A percentile compares a stretch with the other conserved stretches of the same genome.
Conservation (phyloP, 2,329 filamentous ascomycete genomes). For the Fusarium lateritium region DNA sequence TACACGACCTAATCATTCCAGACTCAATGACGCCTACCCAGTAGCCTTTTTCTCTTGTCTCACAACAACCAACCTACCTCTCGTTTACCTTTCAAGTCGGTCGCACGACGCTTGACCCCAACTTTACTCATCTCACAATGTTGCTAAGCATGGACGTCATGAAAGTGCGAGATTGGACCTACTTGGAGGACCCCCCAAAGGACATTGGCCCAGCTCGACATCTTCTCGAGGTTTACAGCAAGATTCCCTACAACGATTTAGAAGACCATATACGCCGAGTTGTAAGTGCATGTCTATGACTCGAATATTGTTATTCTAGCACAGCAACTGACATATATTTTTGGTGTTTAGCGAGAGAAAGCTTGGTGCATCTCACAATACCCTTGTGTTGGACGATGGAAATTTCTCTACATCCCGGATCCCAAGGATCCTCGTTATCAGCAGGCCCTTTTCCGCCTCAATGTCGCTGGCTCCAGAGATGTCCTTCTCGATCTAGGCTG, state of each 20-base stretch:
- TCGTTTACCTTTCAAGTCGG: slow-evolving; percentile 4
- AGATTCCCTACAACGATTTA: slow-evolving; percentile 54
- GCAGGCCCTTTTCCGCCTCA: slow-evolving; percentile 60
- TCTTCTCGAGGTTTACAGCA: slow-evolving; percentile 58
- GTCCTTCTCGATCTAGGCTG: slow-evolving; percentile 66
- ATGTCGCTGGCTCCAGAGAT: slow-evolving; percentile 55
- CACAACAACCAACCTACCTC: slow-evolving; percentile 8
- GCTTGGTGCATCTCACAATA: slow-evolving; percentile 62
- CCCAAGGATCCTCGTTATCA: slow-evolving; percentile 60
- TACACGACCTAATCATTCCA: slow-evolving; percentile 17
- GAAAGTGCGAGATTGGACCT: slow-evolving; percentile 58
- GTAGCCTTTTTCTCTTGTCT: slow-evolving; percentile 7
- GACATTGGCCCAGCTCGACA: slow-evolving; percentile 56
- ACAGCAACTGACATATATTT: slow-evolving; percentile 22
- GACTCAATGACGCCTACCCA: slow-evolving; percentile 39
- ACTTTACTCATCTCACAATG: slow-evolving; percentile 33
- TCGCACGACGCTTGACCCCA: slow-evolving; percentile 8
- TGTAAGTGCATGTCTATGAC: slow-evolving; percentile 47
- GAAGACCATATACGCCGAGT: slow-evolving; percentile 56
- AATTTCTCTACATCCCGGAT: slow-evolving; percentile 62
- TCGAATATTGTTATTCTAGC: neutral
- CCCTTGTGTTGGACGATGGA: slow-evolving; percentile 65
- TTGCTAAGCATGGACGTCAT: slow-evolving; percentile 52
- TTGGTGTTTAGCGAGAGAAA: slow-evolving; percentile 58
- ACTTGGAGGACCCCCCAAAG: slow-evolving; percentile 55